Base-by-base conservation (phyloP, 768 basidiomycete species). In the Termitomyces sp. region DNA sequence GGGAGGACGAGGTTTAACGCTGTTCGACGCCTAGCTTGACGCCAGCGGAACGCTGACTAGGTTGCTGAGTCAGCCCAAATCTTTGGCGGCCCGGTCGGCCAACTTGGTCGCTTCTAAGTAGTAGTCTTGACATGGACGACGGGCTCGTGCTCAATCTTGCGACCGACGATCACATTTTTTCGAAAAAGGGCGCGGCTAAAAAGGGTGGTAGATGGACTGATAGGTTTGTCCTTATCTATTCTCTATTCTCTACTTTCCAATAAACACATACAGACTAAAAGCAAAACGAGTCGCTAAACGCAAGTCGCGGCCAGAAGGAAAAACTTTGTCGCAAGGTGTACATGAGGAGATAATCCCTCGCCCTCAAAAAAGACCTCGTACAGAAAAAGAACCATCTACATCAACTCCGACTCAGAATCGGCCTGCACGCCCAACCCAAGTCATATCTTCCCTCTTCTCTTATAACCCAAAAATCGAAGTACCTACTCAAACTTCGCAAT, bases 371-470 rank as follows among this genome's bases (percentile, higher is more conserved):
- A 80, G 82, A 62, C 61, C 66, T 32, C 72, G 73, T 36, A 65
- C 57, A 57, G 63, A 64, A 60, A 67, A 65, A 65, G 67, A 63
- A 62, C 60, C 63, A 45, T 63, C 59, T 61, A 66, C 64, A 56
- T 53, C 63, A 36, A 68, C 68, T 51, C 66, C 61, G 51, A 59
- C 70, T 42, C 68, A 65, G 43, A 52, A 68, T 38, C 69, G 67
- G 63, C 64, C 69, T 60, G 62, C 71, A 50, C 72, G 74, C 47
- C 69, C 76, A 61, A 78, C 81, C 2, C 89, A 91, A 66, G 76
- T 95, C 61, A 92, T 96, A 63, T 97, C 95, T 0, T 95, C 94
- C 9, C 79, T 96, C 8, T 96, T 96, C 76, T 86, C 92, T 3
- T 91, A 83, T 63, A 94, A 94, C 66, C 92, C 92, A 2, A 84